Percentiles rank a stretch among this genome's conserved stretches.
Evolutionary conservation across 148 eudicot genomes (phyloP).

Genomic region (Rhododendron molle): DNA sequence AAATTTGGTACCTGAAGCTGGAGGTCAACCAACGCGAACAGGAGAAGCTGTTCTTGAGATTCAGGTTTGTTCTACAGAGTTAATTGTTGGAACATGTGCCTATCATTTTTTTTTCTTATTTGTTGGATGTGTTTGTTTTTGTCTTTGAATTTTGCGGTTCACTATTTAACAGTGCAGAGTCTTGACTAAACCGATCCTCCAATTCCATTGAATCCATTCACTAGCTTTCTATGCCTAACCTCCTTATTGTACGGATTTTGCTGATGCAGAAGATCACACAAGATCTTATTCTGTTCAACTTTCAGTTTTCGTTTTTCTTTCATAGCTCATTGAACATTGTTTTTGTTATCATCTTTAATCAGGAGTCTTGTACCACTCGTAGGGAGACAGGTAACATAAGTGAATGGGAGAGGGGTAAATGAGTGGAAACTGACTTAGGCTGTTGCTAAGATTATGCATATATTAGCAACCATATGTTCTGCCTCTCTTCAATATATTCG

Average conservation of each 20-base stretch:
- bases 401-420: background rate
- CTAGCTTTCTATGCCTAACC: background rate
- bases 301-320: background rate
- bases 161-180: background rate
- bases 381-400: background rate
- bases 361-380: background rate
- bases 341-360: background rate
- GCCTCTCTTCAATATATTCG: background rate
- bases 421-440: background rate
- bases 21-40: conserved; percentile 90
- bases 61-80: conserved; percentile 46
- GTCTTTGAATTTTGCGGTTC: background rate
- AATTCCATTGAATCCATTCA: background rate
- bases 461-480: background rate
- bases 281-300: background rate
- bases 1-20: conserved; percentile 99
- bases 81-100: conserved; percentile 1
- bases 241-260: background rate
- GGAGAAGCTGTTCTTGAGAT: conserved; percentile 99
- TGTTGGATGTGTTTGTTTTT: background rate
- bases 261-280: background rate
- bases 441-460: background rate
- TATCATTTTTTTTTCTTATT: background rate
- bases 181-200: background rate
- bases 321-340: background rate